Base-by-base conservation (phyloP, 257 asterid species). In the Salvia splendens region DNA sequence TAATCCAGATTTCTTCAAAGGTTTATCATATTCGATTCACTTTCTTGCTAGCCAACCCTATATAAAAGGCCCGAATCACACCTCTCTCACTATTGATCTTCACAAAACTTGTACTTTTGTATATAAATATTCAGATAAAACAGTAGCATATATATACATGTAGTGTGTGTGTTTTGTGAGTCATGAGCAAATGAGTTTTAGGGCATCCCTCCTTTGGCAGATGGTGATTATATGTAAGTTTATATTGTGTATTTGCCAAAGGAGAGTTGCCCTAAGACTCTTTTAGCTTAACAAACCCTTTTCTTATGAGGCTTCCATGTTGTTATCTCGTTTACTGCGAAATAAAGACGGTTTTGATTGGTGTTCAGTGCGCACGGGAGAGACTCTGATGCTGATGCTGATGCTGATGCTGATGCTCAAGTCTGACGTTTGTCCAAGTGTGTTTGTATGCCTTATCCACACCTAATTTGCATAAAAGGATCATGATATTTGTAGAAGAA, bases 261-360 rank as follows among this genome's bases (percentile, higher is more conserved):
- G 83, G 78, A 79, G 83, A 79, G 83, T 79, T 79, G 83, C 75
- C 83, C 83, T 79, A 45, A 15, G n/a, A 68, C 76, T 71, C 61
- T 45, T 79, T 67, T 72, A 67, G 78, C 80, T 79, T 71, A 67
- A 41, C 3, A 6, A 4, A 20, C 8, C 35, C 38, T 28, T 12
- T 66, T 53, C 41, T 20, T 41, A 2, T 24, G 32, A 30, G 8
- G 56, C 56, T 24, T 63, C 47, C 48, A 49, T 45, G 17, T 0
- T 24, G 2, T 24, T 24, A 24, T 24, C 30, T 24, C 30, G 30
- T 24, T 24, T 24, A 24, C 1, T 2, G 30, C 1, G 30, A 24
- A 24, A 24, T 24, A 0, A 2, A 24, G 30, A 2, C 30, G 3
- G 2, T 24, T 24, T 24, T 24, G 2, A 24, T 24, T 24, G 30